Conservation (phyloP, 306 rosid genomes). For the Quercus variabilis region DNA sequence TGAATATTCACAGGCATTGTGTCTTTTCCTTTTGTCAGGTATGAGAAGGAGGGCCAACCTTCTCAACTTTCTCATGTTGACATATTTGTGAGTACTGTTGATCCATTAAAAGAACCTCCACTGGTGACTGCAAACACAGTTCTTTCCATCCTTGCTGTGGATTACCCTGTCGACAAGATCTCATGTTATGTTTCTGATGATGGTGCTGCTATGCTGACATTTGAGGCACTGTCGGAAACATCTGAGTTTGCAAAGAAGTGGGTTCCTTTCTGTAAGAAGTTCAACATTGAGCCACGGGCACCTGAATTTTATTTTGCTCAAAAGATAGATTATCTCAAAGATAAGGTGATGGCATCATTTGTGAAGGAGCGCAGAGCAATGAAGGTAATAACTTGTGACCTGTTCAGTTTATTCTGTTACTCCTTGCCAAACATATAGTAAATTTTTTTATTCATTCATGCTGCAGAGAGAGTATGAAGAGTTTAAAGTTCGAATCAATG, state of each 20-base stretch:
- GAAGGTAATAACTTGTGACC: constrained; percentile 44
- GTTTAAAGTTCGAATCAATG: constrained; percentile 58
- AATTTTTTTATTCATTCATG: background rate
- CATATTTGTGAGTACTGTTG: constrained; percentile 56
- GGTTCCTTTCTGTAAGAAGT: constrained; percentile 75
- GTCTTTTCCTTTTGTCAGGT: constrained; percentile 31
- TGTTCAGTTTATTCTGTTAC: background rate
- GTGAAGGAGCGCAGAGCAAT: constrained; percentile 73
- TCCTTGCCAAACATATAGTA: background rate
- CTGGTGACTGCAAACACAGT: constrained; percentile 67
- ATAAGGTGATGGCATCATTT: constrained; percentile 54
- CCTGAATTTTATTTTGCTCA: constrained; percentile 64
- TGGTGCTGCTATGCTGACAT: constrained; percentile 67
- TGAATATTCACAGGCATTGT: background rate
- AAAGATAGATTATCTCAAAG: constrained; percentile 52
- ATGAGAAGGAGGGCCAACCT: constrained; percentile 59
- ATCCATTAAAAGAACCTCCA: constrained; percentile 61
- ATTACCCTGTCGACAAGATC: constrained; percentile 65
- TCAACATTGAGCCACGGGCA: constrained; percentile 64
- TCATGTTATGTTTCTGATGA: constrained; percentile 76
- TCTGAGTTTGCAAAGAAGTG: constrained; percentile 72
- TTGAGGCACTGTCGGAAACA: constrained; percentile 64
- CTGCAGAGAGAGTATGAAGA: constrained; percentile 74
- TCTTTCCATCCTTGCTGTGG: constrained; percentile 66
- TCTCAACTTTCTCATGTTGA: constrained; percentile 52